Percentiles rank a stretch among this genome's conserved stretches.
These are phyloP conservation scores for Zygosaccharomyces bailii DNA, from an alignment of 805 yeast species.

Conservation along the genomic window DNA sequence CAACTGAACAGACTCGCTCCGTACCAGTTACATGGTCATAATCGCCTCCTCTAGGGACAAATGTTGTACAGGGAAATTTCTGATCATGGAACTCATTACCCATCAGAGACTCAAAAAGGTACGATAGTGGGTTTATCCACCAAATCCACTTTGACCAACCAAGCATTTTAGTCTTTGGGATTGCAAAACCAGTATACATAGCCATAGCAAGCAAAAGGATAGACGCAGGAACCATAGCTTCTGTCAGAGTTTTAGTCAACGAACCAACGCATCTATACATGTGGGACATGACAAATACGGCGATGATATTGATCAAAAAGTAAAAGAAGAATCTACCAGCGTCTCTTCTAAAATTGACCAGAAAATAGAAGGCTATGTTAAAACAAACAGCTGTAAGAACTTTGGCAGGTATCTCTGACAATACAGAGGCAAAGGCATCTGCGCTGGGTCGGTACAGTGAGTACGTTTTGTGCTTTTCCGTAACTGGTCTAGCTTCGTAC, in stretches of 20 bases:
- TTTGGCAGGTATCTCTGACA: constrained; percentile 51
- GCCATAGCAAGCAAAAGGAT: constrained; percentile 46
- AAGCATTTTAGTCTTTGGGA: constrained; percentile 53
- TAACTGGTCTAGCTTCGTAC: constrained; percentile 54
- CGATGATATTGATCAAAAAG: constrained; percentile 40
- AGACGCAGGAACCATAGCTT: constrained; percentile 59
- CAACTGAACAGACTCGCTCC: constrained; percentile 51
- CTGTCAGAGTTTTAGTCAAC: constrained; percentile 43
- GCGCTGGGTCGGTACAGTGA: constrained; percentile 59
- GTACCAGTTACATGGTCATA: constrained; percentile 37
- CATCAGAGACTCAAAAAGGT: constrained; percentile 56
- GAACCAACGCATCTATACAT: constrained; percentile 54
- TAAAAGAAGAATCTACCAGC: constrained; percentile 56
- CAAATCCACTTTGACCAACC: constrained; percentile 70
- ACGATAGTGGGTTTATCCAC: constrained; percentile 55
- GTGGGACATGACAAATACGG: constrained; percentile 53
- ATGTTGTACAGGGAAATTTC: constrained; percentile 44
- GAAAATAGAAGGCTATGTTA: constrained; percentile 49
- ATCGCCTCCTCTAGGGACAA: constrained; percentile 46
- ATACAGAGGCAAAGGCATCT: constrained; percentile 51
- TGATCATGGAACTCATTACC: constrained; percentile 53
- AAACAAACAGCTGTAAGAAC: constrained; percentile 43
- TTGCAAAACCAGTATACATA: constrained; percentile 54
- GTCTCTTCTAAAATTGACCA: constrained; percentile 50
- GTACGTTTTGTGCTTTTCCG: constrained; percentile 55